Evolutionary conservation across 2,329 filamentous ascomycete species (phyloP).

Genomic region (Phyllosticta capitalensis): DNA sequence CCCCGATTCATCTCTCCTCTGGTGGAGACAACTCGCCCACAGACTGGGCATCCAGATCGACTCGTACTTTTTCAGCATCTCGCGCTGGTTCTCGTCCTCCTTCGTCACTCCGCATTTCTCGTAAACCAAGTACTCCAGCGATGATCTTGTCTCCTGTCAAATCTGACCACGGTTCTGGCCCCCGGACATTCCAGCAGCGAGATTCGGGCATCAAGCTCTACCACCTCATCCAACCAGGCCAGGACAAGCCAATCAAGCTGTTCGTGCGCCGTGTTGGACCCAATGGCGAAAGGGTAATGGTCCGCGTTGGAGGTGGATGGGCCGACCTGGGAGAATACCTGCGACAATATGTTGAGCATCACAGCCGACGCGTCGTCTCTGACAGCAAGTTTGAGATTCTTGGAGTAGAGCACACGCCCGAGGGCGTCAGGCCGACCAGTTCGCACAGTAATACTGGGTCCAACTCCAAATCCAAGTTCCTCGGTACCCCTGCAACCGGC

Average conservation of each 20-base stretch:
- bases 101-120: slow-evolving; percentile 1
- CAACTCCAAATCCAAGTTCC: not conserved
- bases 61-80: slow-evolving; percentile 4
- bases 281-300: slow-evolving; percentile 87
- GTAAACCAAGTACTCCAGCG: not conserved
- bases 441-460: slow-evolving; percentile 6
- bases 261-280: slow-evolving; percentile 91
- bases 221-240: slow-evolving; percentile 74
- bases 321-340: slow-evolving; percentile 92
- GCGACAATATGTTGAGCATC: slow-evolving; percentile 85
- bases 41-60: not conserved
- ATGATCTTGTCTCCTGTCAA: slow-evolving; percentile 29
- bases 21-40: slow-evolving; percentile 21
- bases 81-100: slow-evolving; percentile 2
- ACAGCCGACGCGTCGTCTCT: slow-evolving; percentile 60
- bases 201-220: slow-evolving; percentile 75
- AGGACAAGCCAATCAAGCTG: slow-evolving; percentile 83
- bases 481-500: not conserved
- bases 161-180: slow-evolving; percentile 16
- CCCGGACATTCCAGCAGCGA: not conserved
- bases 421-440: slow-evolving; percentile 2
- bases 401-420: slow-evolving; percentile 28
- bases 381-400: slow-evolving; percentile 49
- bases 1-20: slow-evolving; percentile 63
- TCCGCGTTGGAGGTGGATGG: slow-evolving; percentile 96